These are phyloP conservation scores for Orbilia javanica DNA, from an alignment of 2,329 filamentous ascomycete genomes.

Conservation along the genomic window DNA sequence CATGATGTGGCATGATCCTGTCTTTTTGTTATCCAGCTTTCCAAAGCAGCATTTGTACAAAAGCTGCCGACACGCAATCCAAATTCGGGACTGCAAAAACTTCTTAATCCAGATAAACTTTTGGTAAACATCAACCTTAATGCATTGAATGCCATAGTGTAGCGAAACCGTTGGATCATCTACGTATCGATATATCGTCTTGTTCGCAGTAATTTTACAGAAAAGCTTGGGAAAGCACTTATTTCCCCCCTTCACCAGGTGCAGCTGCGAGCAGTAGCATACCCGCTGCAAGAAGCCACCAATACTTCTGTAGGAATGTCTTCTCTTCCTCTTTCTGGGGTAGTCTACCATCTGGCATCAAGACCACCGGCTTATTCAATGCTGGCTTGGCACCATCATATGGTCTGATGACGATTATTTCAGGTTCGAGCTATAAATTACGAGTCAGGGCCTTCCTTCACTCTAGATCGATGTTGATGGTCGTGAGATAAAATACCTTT, in stretches of 20 bases:
- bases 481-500: constrained; percentile 41
- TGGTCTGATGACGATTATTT: constrained; percentile 70
- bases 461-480: not conserved
- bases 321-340: constrained; percentile 71
- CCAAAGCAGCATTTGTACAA: constrained; percentile 9
- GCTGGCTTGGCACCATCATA: constrained; percentile 71
- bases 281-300: constrained; percentile 74
- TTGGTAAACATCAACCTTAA: not conserved
- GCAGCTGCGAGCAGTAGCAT: constrained; percentile 67
- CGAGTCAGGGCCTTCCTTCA: not conserved
- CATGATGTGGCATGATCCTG: not conserved
- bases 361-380: constrained; percentile 75
- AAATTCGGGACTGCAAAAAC: not conserved
- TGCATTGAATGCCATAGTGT: constrained; percentile 18
- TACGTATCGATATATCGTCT: not conserved
- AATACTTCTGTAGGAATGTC: constrained; percentile 77
- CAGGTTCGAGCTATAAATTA: constrained; percentile 64
- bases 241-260: constrained; percentile 47
- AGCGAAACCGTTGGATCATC: not conserved
- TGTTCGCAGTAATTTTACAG: not conserved
- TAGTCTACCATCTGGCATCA: constrained; percentile 73
- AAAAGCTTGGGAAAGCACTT: not conserved
- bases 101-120: not conserved
- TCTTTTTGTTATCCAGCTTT: not conserved
- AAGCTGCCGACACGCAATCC: not conserved